These are phyloP conservation scores for Wallacemonas collosoma DNA, from an alignment of 208 protist genomes.

Conservation along the genomic window DNA sequence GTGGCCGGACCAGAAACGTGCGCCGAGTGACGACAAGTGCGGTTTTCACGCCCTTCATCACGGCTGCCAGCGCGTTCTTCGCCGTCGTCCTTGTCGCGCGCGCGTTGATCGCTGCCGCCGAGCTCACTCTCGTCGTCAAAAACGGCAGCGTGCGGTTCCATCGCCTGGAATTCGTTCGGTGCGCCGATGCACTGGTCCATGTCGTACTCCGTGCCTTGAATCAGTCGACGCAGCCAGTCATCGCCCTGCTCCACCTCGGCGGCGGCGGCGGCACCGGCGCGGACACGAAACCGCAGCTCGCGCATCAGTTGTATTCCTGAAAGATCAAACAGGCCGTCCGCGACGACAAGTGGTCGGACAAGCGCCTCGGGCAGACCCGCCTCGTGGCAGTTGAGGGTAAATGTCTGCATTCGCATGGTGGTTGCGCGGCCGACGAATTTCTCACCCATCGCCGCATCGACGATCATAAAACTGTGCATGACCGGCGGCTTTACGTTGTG, in stretches of 20 bases:
- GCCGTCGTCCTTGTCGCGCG: neutral
- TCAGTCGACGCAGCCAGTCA: constrained; percentile 34
- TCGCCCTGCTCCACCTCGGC: constrained; percentile 48
- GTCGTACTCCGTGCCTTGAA: constrained; percentile 49
- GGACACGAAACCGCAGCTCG: constrained; percentile 54
- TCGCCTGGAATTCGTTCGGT: constrained; percentile 5
- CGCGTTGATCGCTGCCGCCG: neutral
- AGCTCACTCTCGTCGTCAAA: constrained; percentile 10
- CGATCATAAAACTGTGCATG: constrained; percentile 38
- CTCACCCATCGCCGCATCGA: constrained; percentile 44
- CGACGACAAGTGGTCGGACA: constrained; percentile 41
- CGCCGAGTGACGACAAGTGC: no score
- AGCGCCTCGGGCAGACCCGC: constrained; percentile 47
- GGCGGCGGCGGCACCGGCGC: constrained; percentile 23
- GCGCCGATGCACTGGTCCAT: constrained; percentile 41
- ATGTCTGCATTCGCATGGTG: constrained; percentile 42
- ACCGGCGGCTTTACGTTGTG: constrained; percentile 49
- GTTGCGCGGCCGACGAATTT: constrained; percentile 49
- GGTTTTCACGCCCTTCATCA: neutral
- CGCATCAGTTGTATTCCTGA: constrained; percentile 45
- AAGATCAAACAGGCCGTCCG: constrained; percentile 44
- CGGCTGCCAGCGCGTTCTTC: neutral
- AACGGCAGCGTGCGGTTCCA: neutral
- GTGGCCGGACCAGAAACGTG: neutral
- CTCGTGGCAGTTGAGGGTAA: constrained; percentile 39